phyloP scores from a whole-genome alignment of 2,329 filamentous ascomycete genomes.

The Pyrenophora tritici-repentis region DNA sequence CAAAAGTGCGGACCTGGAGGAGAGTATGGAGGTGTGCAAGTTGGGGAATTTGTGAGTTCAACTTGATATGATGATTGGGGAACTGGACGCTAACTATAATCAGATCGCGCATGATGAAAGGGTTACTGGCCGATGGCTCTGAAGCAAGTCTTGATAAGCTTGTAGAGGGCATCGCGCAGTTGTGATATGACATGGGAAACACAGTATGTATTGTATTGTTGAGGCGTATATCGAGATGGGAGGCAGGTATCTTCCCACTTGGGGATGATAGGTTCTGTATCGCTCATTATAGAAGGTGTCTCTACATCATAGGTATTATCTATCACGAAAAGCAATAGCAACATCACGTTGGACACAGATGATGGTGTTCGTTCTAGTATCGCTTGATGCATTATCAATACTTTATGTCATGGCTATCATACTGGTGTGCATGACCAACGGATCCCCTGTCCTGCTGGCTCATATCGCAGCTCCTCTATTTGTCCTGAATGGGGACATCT shows the following conservation, averaged over 20 bases:
- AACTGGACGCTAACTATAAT: conserved; percentile 16
- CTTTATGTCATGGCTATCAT: conserved; percentile 19
- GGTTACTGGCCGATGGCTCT: conserved; percentile 30
- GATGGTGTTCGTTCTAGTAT: background rate
- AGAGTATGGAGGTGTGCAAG: conserved; percentile 52
- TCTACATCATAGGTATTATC: background rate
- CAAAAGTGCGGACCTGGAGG: conserved; percentile 82
- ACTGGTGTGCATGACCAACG: conserved; percentile 16
- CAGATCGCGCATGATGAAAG: conserved; percentile 32
- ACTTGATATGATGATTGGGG: conserved; percentile 16
- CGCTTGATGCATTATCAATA: background rate
- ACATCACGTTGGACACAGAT: background rate
- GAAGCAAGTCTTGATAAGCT: conserved; percentile 21
- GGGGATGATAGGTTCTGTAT: background rate
- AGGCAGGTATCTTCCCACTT: too few relatives aligned
- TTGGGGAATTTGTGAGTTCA: conserved; percentile 42
- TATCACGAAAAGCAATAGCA: too few relatives aligned
- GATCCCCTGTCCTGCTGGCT: conserved; percentile 18
- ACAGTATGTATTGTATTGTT: background rate
- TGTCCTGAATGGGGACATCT: conserved; percentile 73
- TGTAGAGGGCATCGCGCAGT: conserved; percentile 20
- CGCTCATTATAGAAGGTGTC: background rate
- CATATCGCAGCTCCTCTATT: conserved; percentile 52
- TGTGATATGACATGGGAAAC: conserved; percentile 1
- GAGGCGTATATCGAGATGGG: background rate